Percentiles rank a stretch among this genome's conserved stretches.
Evolutionary conservation across 345 rosid species (phyloP).

Genomic region (Cardamine resedifolia): DNA sequence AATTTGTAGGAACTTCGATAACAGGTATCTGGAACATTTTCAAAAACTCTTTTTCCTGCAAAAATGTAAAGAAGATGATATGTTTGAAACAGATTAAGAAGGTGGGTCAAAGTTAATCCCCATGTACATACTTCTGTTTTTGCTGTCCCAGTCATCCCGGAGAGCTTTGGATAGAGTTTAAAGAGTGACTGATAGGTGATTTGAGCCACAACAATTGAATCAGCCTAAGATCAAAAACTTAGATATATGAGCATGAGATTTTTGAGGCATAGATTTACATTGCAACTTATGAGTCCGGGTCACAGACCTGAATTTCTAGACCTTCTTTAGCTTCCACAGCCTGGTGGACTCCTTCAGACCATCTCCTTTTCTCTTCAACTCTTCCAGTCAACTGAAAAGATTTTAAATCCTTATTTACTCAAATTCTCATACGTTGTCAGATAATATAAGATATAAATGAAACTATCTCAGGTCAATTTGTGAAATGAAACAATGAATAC

Average conservation of each 20-base stretch:
- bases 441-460: not conserved
- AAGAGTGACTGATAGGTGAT: conserved; percentile 95
- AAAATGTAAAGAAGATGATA: conserved; percentile 22
- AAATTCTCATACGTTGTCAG: not conserved
- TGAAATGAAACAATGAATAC: conserved; percentile 6
- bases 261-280: conserved; percentile 8
- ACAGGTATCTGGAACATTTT: conserved; percentile 92
- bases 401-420: not conserved
- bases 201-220: conserved; percentile 95
- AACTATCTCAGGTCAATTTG: not conserved
- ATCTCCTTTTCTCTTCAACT: conserved; percentile 96
- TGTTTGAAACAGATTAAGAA: not conserved
- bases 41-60: conserved; percentile 89
- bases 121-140: conserved; percentile 77
- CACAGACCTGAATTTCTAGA: conserved; percentile 69
- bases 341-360: conserved; percentile 98
- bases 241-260: not conserved
- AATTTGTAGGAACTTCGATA: conserved; percentile 92
- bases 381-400: conserved; percentile 83
- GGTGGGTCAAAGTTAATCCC: not conserved
- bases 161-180: conserved; percentile 93
- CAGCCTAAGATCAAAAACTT: conserved; percentile 58
- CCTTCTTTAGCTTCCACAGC: conserved; percentile 99
- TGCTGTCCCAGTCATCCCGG: conserved; percentile 99
- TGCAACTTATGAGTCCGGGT: not conserved